Evolutionary conservation across 306 rosid species (phyloP), one percentile per base, ranked within the genome.

Genomic region (Canavalia gladiata): DNA sequence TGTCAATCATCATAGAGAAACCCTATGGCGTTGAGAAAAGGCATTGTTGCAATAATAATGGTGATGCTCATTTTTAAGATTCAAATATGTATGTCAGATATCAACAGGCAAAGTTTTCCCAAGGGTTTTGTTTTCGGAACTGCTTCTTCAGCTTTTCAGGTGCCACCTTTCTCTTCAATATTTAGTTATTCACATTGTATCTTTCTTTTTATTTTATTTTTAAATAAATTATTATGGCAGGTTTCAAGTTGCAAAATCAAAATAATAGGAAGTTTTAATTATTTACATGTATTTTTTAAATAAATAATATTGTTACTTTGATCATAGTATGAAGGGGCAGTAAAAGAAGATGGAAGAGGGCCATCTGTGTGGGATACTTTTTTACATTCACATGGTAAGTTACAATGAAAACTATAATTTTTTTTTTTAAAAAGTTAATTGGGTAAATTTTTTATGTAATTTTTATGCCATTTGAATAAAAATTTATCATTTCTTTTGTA

Each of bases 121-220:
- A 78, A 83, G 68, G 92, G 90, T 35, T 94, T 94, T 79, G 93
- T 92, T 60, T 94, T 94, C 45, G 98, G 98, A 6, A 94, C 97
- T 9, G 98, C 97, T 28, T 84, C 98, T 83, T 86, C 98, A 54
- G 95, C 97, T 67, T 92, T 90, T 81, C 98, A 90, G 97, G 97
- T 86, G 6, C 59, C 8, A 18, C 6, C 37, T 57, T 28, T 34
- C 2, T 37, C 41, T 37, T 4, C 41, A 37, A 37, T 4, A 37
- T 2, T 4, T 37, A 37, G 4, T 2, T 2, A 2, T 37, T 37
- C 41, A 2, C 41, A 37, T 37, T 37, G 41, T 4, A 37, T 2
- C 0, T 37, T 2, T 2, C 0, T 37, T 37, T 2, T 2, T 37
- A 37, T 37, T 37, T 37, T 35, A 35, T 4, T 37, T 37, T 2